These are phyloP conservation scores for Trapa incisa DNA, from an alignment of 345 rosid species.

Conservation along the genomic window DNA sequence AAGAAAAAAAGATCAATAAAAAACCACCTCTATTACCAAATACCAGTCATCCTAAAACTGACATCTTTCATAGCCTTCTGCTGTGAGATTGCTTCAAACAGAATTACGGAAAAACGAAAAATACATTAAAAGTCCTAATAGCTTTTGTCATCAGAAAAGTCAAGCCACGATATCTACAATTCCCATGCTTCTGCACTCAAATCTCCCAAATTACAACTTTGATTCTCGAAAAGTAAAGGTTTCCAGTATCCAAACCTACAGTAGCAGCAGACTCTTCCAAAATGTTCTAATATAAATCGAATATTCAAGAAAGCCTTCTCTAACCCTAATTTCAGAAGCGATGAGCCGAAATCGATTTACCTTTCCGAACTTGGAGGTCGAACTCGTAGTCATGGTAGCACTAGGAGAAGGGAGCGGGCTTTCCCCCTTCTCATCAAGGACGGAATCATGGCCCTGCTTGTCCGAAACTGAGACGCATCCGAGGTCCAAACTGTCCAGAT, in stretches of 20 bases:
- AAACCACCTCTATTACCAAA: background rate
- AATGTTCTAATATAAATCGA: background rate
- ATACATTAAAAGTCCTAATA: no score
- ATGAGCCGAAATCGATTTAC: constrained; percentile 12
- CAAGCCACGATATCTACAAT: background rate
- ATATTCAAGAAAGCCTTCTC: background rate
- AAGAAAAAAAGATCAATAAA: no score
- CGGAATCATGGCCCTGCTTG: constrained; percentile 17
- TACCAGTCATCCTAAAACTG: background rate
- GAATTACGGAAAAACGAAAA: no score
- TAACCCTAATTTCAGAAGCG: background rate
- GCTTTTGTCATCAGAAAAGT: background rate
- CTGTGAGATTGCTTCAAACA: no score
- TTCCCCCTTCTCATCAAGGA: constrained; percentile 17
- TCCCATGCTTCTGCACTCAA: background rate
- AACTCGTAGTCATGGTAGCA: constrained; percentile 3
- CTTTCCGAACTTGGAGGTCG: constrained; percentile 36
- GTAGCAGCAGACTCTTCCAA: background rate
- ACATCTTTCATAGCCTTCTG: background rate
- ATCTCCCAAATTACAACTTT: background rate
- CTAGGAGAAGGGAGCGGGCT: constrained; percentile 4
- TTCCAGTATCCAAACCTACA: background rate
- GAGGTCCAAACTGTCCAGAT: constrained; percentile 55
- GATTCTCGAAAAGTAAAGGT: background rate
- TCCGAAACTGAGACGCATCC: constrained; percentile 25